phyloP scores from a whole-genome alignment of 371 early-diverging fungal species.

The Batrachochytrium dendrobatidis region DNA sequence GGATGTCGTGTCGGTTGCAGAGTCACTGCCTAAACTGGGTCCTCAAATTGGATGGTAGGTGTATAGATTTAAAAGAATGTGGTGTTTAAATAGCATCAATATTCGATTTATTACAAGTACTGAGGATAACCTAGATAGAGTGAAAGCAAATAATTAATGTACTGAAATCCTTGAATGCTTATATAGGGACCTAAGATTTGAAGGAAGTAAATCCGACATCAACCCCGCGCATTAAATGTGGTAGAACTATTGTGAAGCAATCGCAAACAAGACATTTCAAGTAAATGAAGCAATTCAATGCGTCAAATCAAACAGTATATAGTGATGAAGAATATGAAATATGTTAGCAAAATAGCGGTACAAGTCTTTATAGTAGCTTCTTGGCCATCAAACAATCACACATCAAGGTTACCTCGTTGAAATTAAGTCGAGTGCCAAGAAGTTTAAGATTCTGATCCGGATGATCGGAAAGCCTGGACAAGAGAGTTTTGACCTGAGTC shows the following conservation, averaged over 20 bases:
- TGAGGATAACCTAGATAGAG: too few species aligned
- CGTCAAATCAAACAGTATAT: too few species aligned
- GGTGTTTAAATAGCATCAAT: background rate
- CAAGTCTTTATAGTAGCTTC: too few species aligned
- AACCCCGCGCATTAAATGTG: slow-evolving; percentile 2
- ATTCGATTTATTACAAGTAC: too few species aligned
- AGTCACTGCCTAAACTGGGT: slow-evolving; percentile 81
- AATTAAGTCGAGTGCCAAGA: slow-evolving; percentile 65
- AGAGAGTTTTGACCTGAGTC: slow-evolving; percentile 40
- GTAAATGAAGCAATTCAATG: too few species aligned
- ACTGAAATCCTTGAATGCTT: too few species aligned
- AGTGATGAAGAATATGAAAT: too few species aligned
- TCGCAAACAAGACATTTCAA: background rate
- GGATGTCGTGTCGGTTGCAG: slow-evolving; percentile 90
- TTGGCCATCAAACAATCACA: too few species aligned
- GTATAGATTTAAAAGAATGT: background rate
- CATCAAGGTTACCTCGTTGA: slow-evolving; percentile 60
- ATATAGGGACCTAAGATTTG: slow-evolving; percentile 7
- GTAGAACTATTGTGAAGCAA: background rate
- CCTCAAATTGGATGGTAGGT: slow-evolving; percentile 92
- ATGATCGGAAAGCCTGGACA: slow-evolving; percentile 54
- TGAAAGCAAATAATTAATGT: too few species aligned
- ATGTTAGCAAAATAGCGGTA: too few species aligned
- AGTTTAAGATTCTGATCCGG: slow-evolving; percentile 63
- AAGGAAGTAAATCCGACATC: slow-evolving; percentile 2